Evolutionary conservation across 225 moss, liverwort and hornwort species (phyloP), one percentile per base, ranked within the genome.

Genomic region (Asterella californica): DNA sequence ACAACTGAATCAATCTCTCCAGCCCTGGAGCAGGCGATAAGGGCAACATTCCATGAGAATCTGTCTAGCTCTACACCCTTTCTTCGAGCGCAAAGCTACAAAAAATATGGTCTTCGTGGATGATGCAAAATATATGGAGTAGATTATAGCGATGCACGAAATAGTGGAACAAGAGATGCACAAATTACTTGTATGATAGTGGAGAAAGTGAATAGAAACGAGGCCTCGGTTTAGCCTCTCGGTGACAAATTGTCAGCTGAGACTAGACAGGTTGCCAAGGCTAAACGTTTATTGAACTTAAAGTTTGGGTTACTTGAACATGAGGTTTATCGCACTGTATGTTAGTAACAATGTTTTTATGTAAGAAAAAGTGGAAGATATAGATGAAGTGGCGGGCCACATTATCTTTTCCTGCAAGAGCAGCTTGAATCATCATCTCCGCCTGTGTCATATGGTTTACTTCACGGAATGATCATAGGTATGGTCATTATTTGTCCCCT

Each of bases 401-500:
- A 93, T 89, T 99, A 99, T 78, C 87, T 99, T 81, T 99, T 88
- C 74, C 86, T 99, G 45, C 93, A 99, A 88, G 97, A 99, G 88
- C 92, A 94, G 85, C 82, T 99, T 70, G 97, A 99, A 81, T 89
- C 94, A 77, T 85, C 88, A 46, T 88, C 88, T 66, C 86, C 92
- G 32, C 87, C 93, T 53, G 87, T 90, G 30, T 94, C 97, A 57
- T 99, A 94, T 78, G 92, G 94, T 49, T 87, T 99, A 84, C 94
- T 99, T 50, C 94, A 99, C 88, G 94, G 94, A 81, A 94, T 93
- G 70, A 90, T 99, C 52, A 93, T 99, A 70, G 97, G 97, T 94
- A 82, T 54, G 78, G 61, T 48, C 70, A 80, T 61, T 2, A 9
- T 33, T 72, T 76, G 42, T 65, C 69, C 15, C 64, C 29, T 42